Percentiles rank a stretch among this genome's conserved stretches.
Conservation (phyloP, 768 basidiomycete species). For the Strobilomyces dryophilus region DNA sequence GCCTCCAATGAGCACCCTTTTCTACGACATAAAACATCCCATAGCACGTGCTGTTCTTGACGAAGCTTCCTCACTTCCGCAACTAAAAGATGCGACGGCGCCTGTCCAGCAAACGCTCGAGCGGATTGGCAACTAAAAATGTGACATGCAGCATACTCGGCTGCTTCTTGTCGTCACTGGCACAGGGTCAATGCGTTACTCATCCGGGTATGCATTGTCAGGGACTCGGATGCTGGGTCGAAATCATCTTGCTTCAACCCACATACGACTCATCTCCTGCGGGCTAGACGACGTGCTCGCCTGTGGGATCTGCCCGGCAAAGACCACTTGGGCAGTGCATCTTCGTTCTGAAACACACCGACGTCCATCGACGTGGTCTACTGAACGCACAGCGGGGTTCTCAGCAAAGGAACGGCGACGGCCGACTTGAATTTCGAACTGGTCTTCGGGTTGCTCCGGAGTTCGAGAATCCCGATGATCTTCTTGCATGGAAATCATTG, state of each 20-base stretch:
- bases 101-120: too few species aligned
- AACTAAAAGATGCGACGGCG: too few species aligned
- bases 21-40: too few species aligned
- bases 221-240: too few species aligned
- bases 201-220: too few species aligned
- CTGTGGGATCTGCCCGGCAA: neutral
- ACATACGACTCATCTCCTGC: neutral
- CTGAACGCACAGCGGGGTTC: neutral
- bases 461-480: neutral
- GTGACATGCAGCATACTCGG: too few species aligned
- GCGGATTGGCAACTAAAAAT: too few species aligned
- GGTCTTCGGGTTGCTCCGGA: neutral
- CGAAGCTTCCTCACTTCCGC: neutral
- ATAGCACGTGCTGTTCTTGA: too few species aligned
- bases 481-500: neutral
- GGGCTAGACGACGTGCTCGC: neutral
- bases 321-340: neutral
- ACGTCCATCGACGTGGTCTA: slow-evolving; percentile 3
- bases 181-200: too few species aligned
- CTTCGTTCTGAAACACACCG: slow-evolving; percentile 5
- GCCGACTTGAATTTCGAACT: neutral
- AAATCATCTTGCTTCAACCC: too few species aligned
- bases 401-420: neutral
- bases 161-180: too few species aligned
- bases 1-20: too few species aligned